Conservation (phyloP, 1,284 basidiomycete genomes). For the Heterobasidion annosum region DNA sequence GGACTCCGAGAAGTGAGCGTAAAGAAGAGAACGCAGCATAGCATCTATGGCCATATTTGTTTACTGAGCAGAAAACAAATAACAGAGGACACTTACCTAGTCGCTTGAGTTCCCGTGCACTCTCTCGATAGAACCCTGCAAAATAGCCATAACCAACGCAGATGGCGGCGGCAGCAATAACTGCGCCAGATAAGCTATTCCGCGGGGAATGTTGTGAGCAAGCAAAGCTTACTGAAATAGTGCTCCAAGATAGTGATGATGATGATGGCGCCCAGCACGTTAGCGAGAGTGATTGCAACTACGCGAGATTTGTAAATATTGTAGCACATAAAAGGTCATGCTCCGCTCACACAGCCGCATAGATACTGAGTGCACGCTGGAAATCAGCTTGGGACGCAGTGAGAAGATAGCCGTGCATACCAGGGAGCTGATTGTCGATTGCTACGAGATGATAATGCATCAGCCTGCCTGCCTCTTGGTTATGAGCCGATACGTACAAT, state of each 20-base stretch:
- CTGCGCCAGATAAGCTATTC: background rate
- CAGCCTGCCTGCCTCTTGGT: background rate
- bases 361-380: slow-evolving; percentile 36
- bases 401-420: slow-evolving; percentile 20
- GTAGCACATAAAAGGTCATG: background rate
- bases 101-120: slow-evolving; percentile 68
- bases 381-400: background rate
- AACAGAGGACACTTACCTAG: slow-evolving; percentile 26
- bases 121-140: slow-evolving; percentile 79
- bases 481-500: slow-evolving; percentile 20
- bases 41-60: slow-evolving; percentile 31
- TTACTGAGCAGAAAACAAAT: background rate
- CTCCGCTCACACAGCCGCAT: background rate
- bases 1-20: slow-evolving; percentile 87
- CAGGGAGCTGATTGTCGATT: slow-evolving; percentile 68
- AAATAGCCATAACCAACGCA: slow-evolving; percentile 51
- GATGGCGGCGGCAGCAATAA: slow-evolving; percentile 62
- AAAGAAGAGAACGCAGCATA: slow-evolving; percentile 56
- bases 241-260: slow-evolving; percentile 73
- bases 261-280: slow-evolving; percentile 69
- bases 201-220: background rate
- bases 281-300: slow-evolving; percentile 55
- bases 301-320: slow-evolving; percentile 41
- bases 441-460: slow-evolving; percentile 25
- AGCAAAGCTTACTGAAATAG: slow-evolving; percentile 46